Base-by-base conservation (phyloP, 2,329 filamentous ascomycete species). In the Gnomoniopsis smithogilvyi region DNA sequence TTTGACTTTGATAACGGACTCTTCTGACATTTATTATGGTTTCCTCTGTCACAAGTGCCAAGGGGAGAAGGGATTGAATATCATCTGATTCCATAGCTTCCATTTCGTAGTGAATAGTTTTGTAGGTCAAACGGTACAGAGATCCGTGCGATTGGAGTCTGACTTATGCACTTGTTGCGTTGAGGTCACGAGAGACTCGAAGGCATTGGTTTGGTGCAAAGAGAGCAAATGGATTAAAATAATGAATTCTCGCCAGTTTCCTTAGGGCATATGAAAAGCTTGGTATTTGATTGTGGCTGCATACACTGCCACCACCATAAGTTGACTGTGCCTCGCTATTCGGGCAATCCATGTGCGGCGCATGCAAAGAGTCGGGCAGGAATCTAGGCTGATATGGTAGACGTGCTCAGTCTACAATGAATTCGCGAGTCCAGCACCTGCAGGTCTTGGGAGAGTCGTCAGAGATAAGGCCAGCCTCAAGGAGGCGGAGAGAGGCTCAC, bases 31-130 rank as follows among this genome's bases (percentile, higher is more conserved):
- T 34, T 3, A 53, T 34, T 45, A 21, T 11, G 30, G 49, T 43
- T 6, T 56, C 15, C 14, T 43, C 17, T 21, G 54, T 53, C 7
- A 49, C 43, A 21, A 38, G 17, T 10, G 53, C 49, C 3, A 8
- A 49, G 8, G 45, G 19, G 6, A 57, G 30, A 14, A 57, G 22
- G 1, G 6, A 21, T 1, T 49, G 43, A 12, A 57, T 3, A 6
- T 57, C 58, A 10, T 57, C 54, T n/a, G 43, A 34, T 19, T 57
- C 58, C 58, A 57, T 57, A 12, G 12, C 17, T 2, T 41, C 15
- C 17, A 14, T 41, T 14, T n/a, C n/a, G n/a, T n/a, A n/a, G n/a
- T n/a, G n/a, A n/a, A n/a, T n/a, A n/a, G n/a, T n/a, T n/a, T n/a
- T n/a, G n/a, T n/a, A n/a, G n/a, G n/a, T n/a, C n/a, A n/a, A n/a